Percentiles rank a stretch among this genome's conserved stretches.
These are phyloP conservation scores for Septoria linicola DNA, from an alignment of 2,329 filamentous ascomycete genomes.

Conservation along the genomic window DNA sequence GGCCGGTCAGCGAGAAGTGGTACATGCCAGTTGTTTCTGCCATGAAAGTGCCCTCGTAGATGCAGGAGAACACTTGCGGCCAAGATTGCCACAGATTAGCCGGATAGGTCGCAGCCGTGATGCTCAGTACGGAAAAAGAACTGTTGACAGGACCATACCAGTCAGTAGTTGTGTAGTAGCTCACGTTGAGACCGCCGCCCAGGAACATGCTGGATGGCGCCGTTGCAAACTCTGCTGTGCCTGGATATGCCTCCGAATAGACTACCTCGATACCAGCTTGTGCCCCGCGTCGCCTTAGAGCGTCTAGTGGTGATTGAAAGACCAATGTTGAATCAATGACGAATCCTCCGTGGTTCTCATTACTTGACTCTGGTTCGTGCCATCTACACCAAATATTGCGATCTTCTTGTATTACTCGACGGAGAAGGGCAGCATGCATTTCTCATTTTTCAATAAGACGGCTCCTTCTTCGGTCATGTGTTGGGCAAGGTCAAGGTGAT, in stretches of 20 bases:
- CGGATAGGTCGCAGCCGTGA: constrained; percentile 14
- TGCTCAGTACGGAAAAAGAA: constrained; percentile 13
- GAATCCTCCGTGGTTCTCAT: constrained; percentile 19
- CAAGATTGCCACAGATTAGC: constrained; percentile 9
- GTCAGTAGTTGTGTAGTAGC: constrained; percentile 12
- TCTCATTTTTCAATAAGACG: constrained; percentile 10
- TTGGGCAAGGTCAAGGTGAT: constrained; percentile 8
- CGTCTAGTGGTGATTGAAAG: constrained; percentile 12
- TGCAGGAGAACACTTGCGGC: constrained; percentile 15
- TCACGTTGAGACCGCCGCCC: constrained; percentile 12
- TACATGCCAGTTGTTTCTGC: constrained; percentile 12
- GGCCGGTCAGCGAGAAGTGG: constrained; percentile 17
- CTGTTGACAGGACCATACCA: constrained; percentile 10
- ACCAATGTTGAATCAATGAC: constrained; percentile 19
- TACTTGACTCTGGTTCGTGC: constrained; percentile 13
- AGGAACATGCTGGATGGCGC: constrained; percentile 13
- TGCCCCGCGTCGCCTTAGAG: constrained; percentile 6
- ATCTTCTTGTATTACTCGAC: constrained; percentile 5
- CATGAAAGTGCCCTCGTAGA: constrained; percentile 13
- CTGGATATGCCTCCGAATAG: constrained; percentile 16
- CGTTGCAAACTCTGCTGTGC: constrained; percentile 12
- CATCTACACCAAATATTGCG: constrained; percentile 6
- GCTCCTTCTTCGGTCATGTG: constrained; percentile 8
- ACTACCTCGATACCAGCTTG: constrained; percentile 7
- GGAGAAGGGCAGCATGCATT: neutral